Evolutionary conservation across 805 yeast genomes (phyloP), one percentile per base, ranked within the genome.

Genomic region (Kockiozyma suomiensis): DNA sequence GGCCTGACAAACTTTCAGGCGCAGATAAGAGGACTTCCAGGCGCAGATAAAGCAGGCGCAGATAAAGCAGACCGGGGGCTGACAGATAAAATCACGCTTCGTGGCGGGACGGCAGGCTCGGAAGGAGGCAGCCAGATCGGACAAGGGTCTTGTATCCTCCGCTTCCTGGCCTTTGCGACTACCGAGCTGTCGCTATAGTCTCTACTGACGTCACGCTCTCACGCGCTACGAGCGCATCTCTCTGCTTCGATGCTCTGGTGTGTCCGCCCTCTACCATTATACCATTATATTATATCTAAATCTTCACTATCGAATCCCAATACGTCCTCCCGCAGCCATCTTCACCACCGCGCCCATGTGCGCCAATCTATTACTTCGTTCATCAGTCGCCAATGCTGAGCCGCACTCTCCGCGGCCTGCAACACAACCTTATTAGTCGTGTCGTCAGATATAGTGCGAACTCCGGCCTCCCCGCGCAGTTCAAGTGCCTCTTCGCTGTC

Each of bases 291-390:
- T 13, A 5, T 21, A 8, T 5, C 10, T 6, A 21, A 23, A 10
- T 23, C 23, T 5, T 21, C 25, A 6, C 19, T 15, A 10, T 23
- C 21, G 12, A 21, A 15, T 21, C 15, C 12, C 25, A 19, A 4
- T 8, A 19, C 42, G 35, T n/a, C 10, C 33, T 33, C 19, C 40
- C 33, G n/a, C n/a, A n/a, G n/a, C n/a, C n/a, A n/a, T n/a, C n/a
- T 30, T 28, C 41, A 55, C 64, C 64, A 60, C 30, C 17, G 25
- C 19, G 58, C 56, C 64, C 64, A 60, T 17, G 42, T 42, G 10
- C 19, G 12, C 64, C 64, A 60, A 15, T 37, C 58, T 43, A 52
- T 28, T 13, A 60, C 58, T 25, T 25, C 52, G 42, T 55, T 56
- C 55, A 46, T 48, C 35, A 52, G n/a, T 3, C 23, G 42, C 64